A percentile compares a stretch with the other conserved stretches of the same genome.
Conservation (phyloP, 352 stramenopile genomes). For the Peronospora tabacina region DNA sequence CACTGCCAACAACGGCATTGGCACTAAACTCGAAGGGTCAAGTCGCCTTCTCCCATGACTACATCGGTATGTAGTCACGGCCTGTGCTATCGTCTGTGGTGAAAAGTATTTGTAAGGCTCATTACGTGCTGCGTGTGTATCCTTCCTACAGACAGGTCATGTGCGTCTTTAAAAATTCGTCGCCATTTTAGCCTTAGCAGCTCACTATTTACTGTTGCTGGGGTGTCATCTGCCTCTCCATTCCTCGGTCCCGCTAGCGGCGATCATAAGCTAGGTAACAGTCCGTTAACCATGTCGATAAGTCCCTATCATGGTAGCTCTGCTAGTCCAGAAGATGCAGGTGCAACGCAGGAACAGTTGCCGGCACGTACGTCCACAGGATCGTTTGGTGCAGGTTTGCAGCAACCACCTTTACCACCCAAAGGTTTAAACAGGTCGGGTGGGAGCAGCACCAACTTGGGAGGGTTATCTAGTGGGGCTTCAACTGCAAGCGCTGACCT, state of each 20-base stretch:
- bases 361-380: conserved; percentile 20
- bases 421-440: conserved; percentile 22
- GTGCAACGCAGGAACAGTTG: conserved; percentile 13
- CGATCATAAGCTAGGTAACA: conserved; percentile 21
- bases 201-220: conserved; percentile 58
- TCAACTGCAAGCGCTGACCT: conserved; percentile 11
- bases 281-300: conserved; percentile 17
- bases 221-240: conserved; percentile 17
- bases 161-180: conserved; percentile 76
- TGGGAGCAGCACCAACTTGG: conserved; percentile 23
- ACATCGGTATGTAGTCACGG: conserved; percentile 43
- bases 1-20: conserved; percentile 58
- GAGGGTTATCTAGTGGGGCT: conserved; percentile 12
- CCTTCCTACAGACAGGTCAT: conserved; percentile 56
- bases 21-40: conserved; percentile 76
- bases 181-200: conserved; percentile 50
- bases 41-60: conserved; percentile 76
- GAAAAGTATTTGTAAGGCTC: not conserved
- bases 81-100: not conserved
- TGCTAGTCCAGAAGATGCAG: conserved; percentile 16
- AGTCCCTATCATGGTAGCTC: conserved; percentile 23
- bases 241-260: conserved; percentile 10
- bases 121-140: conserved; percentile 3
- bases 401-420: conserved; percentile 30
- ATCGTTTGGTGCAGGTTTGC: conserved; percentile 25